phyloP scores from a whole-genome alignment of 495 filamentous ascomycete species.

The Penicillium steckii region DNA sequence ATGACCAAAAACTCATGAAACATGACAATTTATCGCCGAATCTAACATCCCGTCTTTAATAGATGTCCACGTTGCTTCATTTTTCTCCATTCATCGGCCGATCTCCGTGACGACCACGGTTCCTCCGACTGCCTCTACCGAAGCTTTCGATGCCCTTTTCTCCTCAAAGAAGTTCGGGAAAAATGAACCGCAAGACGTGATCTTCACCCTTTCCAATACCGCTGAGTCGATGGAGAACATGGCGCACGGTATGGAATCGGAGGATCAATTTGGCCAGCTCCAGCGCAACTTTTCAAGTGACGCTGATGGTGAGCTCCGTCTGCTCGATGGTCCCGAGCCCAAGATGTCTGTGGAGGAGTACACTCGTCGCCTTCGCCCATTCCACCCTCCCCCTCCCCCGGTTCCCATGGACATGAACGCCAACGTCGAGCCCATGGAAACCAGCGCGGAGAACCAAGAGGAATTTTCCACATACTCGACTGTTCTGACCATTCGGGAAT shows the following conservation, averaged over 20 bases:
- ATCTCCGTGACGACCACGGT: conserved; percentile 82
- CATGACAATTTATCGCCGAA: not conserved
- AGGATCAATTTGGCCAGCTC: conserved; percentile 49
- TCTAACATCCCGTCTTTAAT: not conserved
- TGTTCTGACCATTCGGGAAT: conserved; percentile 79
- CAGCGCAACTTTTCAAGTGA: conserved; percentile 45
- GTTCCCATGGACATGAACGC: conserved; percentile 44
- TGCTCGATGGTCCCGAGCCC: conserved; percentile 37
- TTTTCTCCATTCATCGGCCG: conserved; percentile 94
- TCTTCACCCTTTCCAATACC: conserved; percentile 72
- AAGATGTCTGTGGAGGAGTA: conserved; percentile 52
- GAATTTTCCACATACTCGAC: conserved; percentile 68
- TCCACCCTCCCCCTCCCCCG: conserved; percentile 74
- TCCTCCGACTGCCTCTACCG: conserved; percentile 66
- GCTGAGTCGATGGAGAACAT: conserved; percentile 69
- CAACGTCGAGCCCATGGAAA: conserved; percentile 17
- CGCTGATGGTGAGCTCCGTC: conserved; percentile 50
- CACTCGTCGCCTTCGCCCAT: conserved; percentile 66
- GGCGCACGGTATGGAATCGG: conserved; percentile 44
- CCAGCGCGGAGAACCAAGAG: conserved; percentile 18
- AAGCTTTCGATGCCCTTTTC: conserved; percentile 81
- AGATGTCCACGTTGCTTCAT: conserved; percentile 87
- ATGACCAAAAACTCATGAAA: not conserved
- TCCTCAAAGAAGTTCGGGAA: conserved; percentile 49
- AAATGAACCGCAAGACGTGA: conserved; percentile 61